Evolutionary conservation across 257 asterid genomes (phyloP).

Genomic region (Solanum pinnatisectum): DNA sequence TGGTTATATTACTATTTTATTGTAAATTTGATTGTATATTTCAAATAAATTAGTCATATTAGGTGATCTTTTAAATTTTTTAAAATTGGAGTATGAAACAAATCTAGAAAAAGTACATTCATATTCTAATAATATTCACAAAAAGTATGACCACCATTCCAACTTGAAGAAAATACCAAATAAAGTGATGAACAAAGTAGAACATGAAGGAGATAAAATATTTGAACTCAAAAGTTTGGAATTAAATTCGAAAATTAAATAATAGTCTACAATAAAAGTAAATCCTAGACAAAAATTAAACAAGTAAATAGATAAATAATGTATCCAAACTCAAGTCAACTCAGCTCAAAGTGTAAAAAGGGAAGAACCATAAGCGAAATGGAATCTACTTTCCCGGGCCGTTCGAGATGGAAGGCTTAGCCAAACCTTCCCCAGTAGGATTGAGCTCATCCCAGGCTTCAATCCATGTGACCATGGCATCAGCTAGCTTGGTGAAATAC

Average conservation of each 20-base stretch:
- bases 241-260: neutral
- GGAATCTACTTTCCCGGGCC: neutral
- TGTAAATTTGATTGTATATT: too few species aligned
- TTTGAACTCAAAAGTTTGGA: neutral
- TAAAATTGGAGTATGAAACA: neutral
- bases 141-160: neutral
- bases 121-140: neutral
- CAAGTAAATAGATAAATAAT: neutral
- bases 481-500: conserved; percentile 7
- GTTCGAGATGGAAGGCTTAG: neutral
- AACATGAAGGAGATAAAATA: neutral
- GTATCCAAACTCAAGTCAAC: neutral
- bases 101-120: neutral
- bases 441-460: conserved; percentile 17
- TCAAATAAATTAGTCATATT: neutral
- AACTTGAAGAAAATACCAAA: neutral
- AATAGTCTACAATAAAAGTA: neutral
- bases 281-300: neutral
- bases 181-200: neutral
- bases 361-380: neutral
- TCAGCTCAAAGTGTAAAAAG: neutral
- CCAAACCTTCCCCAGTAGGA: neutral
- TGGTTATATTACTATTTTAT: neutral
- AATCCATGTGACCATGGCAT: conserved; percentile 13
- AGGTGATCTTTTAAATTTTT: too few species aligned